phyloP scores from a whole-genome alignment of 495 filamentous ascomycete genomes.

The Trichoderma asperelloides region DNA sequence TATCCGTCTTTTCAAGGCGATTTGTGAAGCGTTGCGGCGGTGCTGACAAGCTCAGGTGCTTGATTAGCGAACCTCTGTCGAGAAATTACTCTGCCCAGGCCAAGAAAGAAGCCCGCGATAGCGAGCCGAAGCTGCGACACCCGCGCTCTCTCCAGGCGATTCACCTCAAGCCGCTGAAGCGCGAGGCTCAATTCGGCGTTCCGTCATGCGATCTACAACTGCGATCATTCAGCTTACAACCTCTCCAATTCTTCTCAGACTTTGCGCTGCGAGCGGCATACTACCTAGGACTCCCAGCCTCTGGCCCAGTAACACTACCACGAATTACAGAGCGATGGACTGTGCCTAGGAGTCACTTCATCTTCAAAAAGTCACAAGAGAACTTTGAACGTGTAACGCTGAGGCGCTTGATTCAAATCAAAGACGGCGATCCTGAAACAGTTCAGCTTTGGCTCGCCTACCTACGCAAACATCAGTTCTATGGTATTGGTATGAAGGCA shows the following conservation, averaged over 20 bases:
- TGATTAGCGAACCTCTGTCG: neutral
- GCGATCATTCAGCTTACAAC: conserved; percentile 81
- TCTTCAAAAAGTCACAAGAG: conserved; percentile 95
- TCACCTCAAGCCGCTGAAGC: conserved; percentile 77
- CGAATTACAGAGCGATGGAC: conserved; percentile 87
- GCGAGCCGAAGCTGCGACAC: conserved; percentile 34
- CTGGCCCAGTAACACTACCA: conserved; percentile 82
- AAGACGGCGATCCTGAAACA: conserved; percentile 80
- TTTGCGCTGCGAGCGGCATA: conserved; percentile 93
- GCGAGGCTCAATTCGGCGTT: conserved; percentile 60
- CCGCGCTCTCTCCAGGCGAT: conserved; percentile 74
- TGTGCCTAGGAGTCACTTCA: conserved; percentile 79
- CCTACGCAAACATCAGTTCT: conserved; percentile 78
- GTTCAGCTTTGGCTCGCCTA: conserved; percentile 90
- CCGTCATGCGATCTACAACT: conserved; percentile 87
- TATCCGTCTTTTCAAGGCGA: neutral
- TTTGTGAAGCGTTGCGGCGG: neutral
- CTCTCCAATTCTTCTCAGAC: conserved; percentile 90
- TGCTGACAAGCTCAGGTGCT: neutral
- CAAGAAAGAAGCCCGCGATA: neutral
- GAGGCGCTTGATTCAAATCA: conserved; percentile 82
- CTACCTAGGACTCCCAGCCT: conserved; percentile 79
- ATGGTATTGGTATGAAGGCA: conserved; percentile 97
- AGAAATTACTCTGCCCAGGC: neutral
- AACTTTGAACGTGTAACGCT: conserved; percentile 91